These are phyloP conservation scores for Gossypium bickii DNA, from an alignment of 345 rosid species.

Conservation along the genomic window DNA sequence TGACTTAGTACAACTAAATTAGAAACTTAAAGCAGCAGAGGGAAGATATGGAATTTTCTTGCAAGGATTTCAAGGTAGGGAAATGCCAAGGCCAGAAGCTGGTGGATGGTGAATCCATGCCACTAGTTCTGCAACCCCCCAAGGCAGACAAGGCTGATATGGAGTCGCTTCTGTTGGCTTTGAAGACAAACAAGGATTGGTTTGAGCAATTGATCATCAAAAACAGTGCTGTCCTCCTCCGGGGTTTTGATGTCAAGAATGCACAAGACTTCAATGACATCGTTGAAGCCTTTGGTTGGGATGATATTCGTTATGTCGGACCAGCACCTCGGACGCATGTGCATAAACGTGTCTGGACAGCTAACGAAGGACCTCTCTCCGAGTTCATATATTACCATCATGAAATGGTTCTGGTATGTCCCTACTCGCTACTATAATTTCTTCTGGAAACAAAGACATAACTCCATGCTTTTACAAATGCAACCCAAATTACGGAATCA, in stretches of 20 bases:
- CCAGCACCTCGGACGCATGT: conserved; percentile 58
- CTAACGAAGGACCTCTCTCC: conserved; percentile 68
- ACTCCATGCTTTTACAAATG: not conserved
- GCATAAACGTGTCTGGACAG: conserved; percentile 60
- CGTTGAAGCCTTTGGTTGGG: conserved; percentile 53
- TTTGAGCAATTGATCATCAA: conserved; percentile 55
- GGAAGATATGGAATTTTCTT: conserved; percentile 29
- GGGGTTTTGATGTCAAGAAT: conserved; percentile 47
- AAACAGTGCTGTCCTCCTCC: conserved; percentile 53
- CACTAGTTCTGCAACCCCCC: conserved; percentile 42
- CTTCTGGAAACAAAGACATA: not conserved
- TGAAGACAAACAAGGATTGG: conserved; percentile 47
- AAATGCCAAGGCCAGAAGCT: conserved; percentile 56
- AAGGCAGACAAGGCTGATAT: conserved; percentile 23
- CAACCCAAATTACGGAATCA: too few species aligned
- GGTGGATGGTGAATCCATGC: conserved; percentile 60
- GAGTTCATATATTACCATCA: conserved; percentile 68
- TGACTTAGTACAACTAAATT: not conserved
- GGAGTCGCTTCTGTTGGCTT: conserved; percentile 30
- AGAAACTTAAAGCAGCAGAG: not conserved
- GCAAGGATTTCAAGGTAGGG: conserved; percentile 52
- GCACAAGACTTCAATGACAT: conserved; percentile 55
- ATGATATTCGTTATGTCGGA: conserved; percentile 49
- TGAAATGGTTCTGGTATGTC: conserved; percentile 59
- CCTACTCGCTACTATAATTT: not conserved